Conservation (phyloP, 352 stramenopile species). For the Phytophthora tubulina region DNA sequence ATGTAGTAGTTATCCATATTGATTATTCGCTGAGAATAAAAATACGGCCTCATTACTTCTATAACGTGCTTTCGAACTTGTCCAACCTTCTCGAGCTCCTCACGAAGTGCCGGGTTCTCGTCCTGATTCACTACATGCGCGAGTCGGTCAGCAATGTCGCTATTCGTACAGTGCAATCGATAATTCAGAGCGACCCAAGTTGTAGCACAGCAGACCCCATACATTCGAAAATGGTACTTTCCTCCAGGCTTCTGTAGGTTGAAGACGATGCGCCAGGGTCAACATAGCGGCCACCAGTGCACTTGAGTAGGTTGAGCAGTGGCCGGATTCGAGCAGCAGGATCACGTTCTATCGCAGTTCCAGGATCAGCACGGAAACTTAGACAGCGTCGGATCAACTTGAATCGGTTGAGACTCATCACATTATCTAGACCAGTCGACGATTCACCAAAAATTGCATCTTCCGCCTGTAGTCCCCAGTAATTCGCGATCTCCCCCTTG, state of each 20-base stretch:
- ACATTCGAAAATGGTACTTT: slow-evolving; percentile 44
- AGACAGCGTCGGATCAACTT: slow-evolving; percentile 24
- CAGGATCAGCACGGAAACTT: slow-evolving; percentile 6
- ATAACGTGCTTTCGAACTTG: slow-evolving; percentile 15
- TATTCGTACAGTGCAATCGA: slow-evolving; percentile 21
- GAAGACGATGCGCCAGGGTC: slow-evolving; percentile 40
- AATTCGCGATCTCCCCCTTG: slow-evolving; percentile 1
- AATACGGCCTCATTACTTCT: too few relatives aligned
- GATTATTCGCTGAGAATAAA: too few relatives aligned
- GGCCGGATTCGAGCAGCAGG: slow-evolving; percentile 30
- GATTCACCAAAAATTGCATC: slow-evolving; percentile 9
- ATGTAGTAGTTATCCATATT: too few relatives aligned
- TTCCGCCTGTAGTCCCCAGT: slow-evolving; percentile 11
- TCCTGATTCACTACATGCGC: slow-evolving; percentile 10
- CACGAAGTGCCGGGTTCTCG: slow-evolving; percentile 2
- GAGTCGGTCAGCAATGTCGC: slow-evolving; percentile 28
- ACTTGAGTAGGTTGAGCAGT: slow-evolving; percentile 41
- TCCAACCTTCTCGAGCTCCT: slow-evolving; percentile 8
- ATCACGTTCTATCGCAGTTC: neutral
- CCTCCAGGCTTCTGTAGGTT: slow-evolving; percentile 34
- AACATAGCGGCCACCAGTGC: slow-evolving; percentile 27
- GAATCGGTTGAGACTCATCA: slow-evolving; percentile 16
- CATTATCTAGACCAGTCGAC: slow-evolving; percentile 10
- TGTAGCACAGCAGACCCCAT: slow-evolving; percentile 37
- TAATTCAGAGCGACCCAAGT: slow-evolving; percentile 38